Percentiles rank a stretch among this genome's conserved stretches.
Evolutionary conservation across 75 land plant genomes (phyloP).

Genomic region (Ceratopteris richardii): DNA sequence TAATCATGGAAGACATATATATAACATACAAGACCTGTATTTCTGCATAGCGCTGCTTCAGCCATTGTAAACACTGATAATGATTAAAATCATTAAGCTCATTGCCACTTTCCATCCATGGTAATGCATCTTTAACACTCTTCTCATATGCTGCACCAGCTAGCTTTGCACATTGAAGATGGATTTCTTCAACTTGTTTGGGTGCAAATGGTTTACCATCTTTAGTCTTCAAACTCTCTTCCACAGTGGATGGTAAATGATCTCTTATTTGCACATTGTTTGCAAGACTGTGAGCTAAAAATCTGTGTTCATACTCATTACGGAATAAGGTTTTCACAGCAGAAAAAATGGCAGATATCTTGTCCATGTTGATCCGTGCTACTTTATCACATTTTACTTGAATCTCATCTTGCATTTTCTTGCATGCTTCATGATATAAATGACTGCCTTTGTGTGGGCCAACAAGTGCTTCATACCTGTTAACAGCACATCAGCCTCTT

Average conservation of each 20-base stretch:
- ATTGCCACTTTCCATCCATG: slow-evolving; percentile 35
- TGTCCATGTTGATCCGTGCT: slow-evolving; percentile 20
- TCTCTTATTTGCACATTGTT: neutral
- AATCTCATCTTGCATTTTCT: slow-evolving; percentile 28
- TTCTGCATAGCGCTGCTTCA: slow-evolving; percentile 23
- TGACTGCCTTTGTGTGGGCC: slow-evolving; percentile 36
- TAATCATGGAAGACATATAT: neutral
- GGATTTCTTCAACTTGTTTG: slow-evolving; percentile 23
- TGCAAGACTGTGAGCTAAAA: slow-evolving; percentile 9
- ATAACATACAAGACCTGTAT: slow-evolving; percentile 20
- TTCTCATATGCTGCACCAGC: slow-evolving; percentile 29
- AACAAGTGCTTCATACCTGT: slow-evolving; percentile 37
- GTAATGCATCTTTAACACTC: slow-evolving; percentile 22
- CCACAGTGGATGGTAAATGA: neutral
- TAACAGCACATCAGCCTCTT: neutral
- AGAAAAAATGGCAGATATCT: slow-evolving; percentile 26
- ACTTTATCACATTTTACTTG: slow-evolving; percentile 33
- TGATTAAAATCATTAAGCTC: slow-evolving; percentile 35
- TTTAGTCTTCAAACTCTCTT: neutral
- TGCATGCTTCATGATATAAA: slow-evolving; percentile 29
- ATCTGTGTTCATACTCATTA: slow-evolving; percentile 16
- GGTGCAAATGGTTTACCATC: slow-evolving; percentile 21
- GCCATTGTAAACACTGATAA: slow-evolving; percentile 35
- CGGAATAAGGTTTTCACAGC: slow-evolving; percentile 25
- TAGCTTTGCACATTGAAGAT: slow-evolving; percentile 12